A percentile compares a stretch with the other conserved stretches of the same genome.
These are phyloP conservation scores for Eutreptiella sp. DNA, from an alignment of 208 protist genomes.

Conservation along the genomic window DNA sequence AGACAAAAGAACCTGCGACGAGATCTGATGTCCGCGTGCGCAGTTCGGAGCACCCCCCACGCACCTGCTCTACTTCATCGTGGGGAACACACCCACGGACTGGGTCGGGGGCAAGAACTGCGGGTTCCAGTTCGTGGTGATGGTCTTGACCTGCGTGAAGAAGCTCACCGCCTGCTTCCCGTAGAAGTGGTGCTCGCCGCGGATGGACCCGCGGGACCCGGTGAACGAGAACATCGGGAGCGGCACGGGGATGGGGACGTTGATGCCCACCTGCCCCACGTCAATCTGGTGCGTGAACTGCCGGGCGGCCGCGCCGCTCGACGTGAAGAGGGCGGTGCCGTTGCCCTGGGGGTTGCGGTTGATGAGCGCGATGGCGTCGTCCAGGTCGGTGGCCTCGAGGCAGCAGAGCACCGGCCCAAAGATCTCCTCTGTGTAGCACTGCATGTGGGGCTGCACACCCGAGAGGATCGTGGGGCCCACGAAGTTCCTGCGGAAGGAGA, in stretches of 20 bases:
- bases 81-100: too few relatives aligned
- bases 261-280: conserved; percentile 79
- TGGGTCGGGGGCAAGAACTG: too few relatives aligned
- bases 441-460: conserved; percentile 60
- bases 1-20: too few relatives aligned
- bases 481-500: too few relatives aligned
- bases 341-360: conserved; percentile 83
- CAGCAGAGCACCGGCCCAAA: conserved; percentile 71
- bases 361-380: conserved; percentile 79
- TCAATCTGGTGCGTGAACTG: conserved; percentile 76
- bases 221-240: conserved; percentile 87
- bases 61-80: too few relatives aligned
- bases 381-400: conserved; percentile 55
- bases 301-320: conserved; percentile 59
- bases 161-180: conserved; percentile 74
- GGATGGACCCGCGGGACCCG: conserved; percentile 63
- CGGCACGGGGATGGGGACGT: conserved; percentile 85
- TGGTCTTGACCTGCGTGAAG: conserved; percentile 80
- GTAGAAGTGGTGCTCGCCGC: conserved; percentile 76
- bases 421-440: conserved; percentile 73
- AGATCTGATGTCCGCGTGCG: too few relatives aligned
- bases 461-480: conserved; percentile 78
- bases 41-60: too few relatives aligned
- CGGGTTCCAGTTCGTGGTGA: conserved; percentile 64
- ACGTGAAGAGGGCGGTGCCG: conserved; percentile 81